phyloP scores from a whole-genome alignment of 176 grass and related monocot genomes.

The Juncus inflexus region DNA sequence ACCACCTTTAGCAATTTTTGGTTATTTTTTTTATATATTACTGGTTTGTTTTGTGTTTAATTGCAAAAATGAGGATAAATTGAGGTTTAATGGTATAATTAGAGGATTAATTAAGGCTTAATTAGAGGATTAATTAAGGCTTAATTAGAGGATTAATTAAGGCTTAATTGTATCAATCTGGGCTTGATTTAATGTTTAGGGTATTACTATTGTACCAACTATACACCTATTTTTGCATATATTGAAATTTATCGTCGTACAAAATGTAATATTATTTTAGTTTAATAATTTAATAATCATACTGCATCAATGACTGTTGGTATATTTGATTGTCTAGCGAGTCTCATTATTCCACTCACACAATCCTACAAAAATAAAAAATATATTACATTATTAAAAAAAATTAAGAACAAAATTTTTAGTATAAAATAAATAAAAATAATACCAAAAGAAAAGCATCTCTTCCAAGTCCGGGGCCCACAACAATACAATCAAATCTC shows the following conservation, averaged over 20 bases:
- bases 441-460: slow-evolving; percentile 89
- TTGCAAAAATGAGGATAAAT: slow-evolving; percentile 6
- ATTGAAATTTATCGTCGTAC: neutral
- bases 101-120: neutral
- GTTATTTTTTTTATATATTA: too few relatives aligned
- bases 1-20: neutral
- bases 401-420: neutral
- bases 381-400: slow-evolving; percentile 1
- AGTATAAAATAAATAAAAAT: slow-evolving; percentile 15
- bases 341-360: slow-evolving; percentile 71
- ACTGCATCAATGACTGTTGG: slow-evolving; percentile 88
- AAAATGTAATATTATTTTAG: slow-evolving; percentile 2
- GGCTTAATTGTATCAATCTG: neutral
- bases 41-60: neutral
- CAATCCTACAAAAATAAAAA: slow-evolving; percentile 62
- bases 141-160: slow-evolving; percentile 21
- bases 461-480: slow-evolving; percentile 89
- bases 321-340: slow-evolving; percentile 54
- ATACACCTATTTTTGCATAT: neutral
- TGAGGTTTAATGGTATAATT: slow-evolving; percentile 9
- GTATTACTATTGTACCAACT: neutral
- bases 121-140: neutral
- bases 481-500: slow-evolving; percentile 89
- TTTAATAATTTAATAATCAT: slow-evolving; percentile 21
- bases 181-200: neutral